Conservation (phyloP, 2,329 filamentous ascomycete genomes). For the Hawksworthiomyces lignivorus region DNA sequence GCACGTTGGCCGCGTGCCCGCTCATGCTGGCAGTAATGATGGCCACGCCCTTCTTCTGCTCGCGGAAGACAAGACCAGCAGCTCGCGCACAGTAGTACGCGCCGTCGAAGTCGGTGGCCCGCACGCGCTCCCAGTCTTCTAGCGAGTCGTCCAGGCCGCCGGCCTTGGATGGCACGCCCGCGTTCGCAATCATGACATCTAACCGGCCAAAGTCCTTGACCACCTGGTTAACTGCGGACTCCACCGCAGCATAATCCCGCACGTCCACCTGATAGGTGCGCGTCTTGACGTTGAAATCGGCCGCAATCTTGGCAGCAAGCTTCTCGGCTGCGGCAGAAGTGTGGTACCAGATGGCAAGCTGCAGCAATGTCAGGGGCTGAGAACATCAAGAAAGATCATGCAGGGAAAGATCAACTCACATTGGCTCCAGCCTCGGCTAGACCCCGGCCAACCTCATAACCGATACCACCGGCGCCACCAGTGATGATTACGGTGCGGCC, state of each 20-base stretch:
- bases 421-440: slow-evolving; percentile 52
- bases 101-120: slow-evolving; percentile 25
- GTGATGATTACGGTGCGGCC: slow-evolving; percentile 50
- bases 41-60: slow-evolving; percentile 17
- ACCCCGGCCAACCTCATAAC: slow-evolving; percentile 47
- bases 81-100: slow-evolving; percentile 27
- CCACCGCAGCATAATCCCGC: slow-evolving; percentile 17
- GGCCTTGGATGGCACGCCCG: slow-evolving; percentile 25
- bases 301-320: slow-evolving; percentile 11
- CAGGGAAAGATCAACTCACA: background rate
- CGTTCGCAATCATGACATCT: slow-evolving; percentile 29
- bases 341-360: slow-evolving; percentile 19
- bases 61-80: slow-evolving; percentile 25
- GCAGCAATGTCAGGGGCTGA: too few species aligned
- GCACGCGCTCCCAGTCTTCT: slow-evolving; percentile 23
- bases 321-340: slow-evolving; percentile 12
- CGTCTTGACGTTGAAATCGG: slow-evolving; percentile 15
- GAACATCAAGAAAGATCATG: too few species aligned
- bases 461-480: slow-evolving; percentile 49
- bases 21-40: slow-evolving; percentile 72
- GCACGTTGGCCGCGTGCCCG: slow-evolving; percentile 69
- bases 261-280: slow-evolving; percentile 15
- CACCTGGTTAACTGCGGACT: slow-evolving; percentile 22
- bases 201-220: slow-evolving; percentile 25
- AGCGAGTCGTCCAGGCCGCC: slow-evolving; percentile 23